Evolutionary conservation across 2,329 filamentous ascomycete species (phyloP).

Genomic region (Epicoccum sorghinum): DNA sequence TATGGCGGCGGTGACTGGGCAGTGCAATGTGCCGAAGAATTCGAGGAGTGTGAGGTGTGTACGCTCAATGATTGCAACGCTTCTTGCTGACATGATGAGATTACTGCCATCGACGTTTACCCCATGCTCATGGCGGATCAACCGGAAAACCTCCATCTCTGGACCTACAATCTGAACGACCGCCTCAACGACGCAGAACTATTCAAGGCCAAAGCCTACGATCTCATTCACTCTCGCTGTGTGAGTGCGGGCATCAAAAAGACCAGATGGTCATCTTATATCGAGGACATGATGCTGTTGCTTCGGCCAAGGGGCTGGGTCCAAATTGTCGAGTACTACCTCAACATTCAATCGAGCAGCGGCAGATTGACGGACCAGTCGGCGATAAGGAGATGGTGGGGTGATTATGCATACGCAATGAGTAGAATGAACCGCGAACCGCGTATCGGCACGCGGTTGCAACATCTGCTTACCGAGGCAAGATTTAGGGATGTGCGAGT

Average conservation of each 20-base stretch:
- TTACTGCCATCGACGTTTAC: conserved; percentile 48
- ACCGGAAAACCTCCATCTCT: conserved; percentile 45
- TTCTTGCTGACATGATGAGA: conserved; percentile 33
- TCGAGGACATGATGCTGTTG: conserved; percentile 75
- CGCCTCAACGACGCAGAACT: conserved; percentile 43
- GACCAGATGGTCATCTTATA: conserved; percentile 74
- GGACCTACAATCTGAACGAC: conserved; percentile 48
- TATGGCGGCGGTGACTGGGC: conserved; percentile 49
- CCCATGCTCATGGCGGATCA: conserved; percentile 43
- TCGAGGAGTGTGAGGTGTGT: conserved; percentile 47
- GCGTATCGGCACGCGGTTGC: conserved; percentile 40
- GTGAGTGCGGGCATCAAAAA: conserved; percentile 74
- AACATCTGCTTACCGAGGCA: conserved; percentile 36
- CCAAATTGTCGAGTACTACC: conserved; percentile 87
- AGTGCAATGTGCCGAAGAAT: conserved; percentile 45
- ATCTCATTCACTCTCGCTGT: conserved; percentile 81
- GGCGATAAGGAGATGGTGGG: conserved; percentile 46
- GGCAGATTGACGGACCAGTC: conserved; percentile 69
- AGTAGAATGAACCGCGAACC: conserved; percentile 41
- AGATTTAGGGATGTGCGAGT: conserved; percentile 41
- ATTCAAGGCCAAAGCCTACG: conserved; percentile 74
- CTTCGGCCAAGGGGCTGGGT: conserved; percentile 81
- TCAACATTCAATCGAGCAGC: conserved; percentile 84
- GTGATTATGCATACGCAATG: conserved; percentile 44
- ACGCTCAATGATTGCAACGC: neutral